These are phyloP conservation scores for Diplodia intermedia DNA, from an alignment of 2,329 filamentous ascomycete genomes.

Conservation along the genomic window DNA sequence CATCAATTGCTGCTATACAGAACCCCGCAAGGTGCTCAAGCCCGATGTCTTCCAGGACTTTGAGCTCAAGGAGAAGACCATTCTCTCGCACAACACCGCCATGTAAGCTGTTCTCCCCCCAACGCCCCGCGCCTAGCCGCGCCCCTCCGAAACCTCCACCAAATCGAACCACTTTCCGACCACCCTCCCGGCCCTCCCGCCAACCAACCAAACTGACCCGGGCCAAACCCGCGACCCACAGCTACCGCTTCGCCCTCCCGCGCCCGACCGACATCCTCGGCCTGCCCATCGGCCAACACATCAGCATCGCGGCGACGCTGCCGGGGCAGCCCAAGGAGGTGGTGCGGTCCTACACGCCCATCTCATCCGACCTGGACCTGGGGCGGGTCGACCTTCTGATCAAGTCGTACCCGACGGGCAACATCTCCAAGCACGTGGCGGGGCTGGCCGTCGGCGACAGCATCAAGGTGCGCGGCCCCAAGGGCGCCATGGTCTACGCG, in stretches of 20 bases:
- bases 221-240: slow-evolving; percentile 51
- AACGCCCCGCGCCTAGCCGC: neutral
- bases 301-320: slow-evolving; percentile 78
- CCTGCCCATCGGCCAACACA: slow-evolving; percentile 97
- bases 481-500: slow-evolving; percentile 96
- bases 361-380: slow-evolving; percentile 57
- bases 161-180: too few relatives aligned
- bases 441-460: slow-evolving; percentile 76
- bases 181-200: neutral
- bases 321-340: slow-evolving; percentile 52
- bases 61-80: slow-evolving; percentile 90
- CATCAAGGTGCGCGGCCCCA: slow-evolving; percentile 91
- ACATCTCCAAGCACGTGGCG: slow-evolving; percentile 94
- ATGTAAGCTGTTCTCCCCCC: slow-evolving; percentile 65
- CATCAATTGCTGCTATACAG: slow-evolving; percentile 52
- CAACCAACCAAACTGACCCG: neutral
- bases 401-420: slow-evolving; percentile 96
- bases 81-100: slow-evolving; percentile 97
- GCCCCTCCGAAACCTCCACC: too few relatives aligned
- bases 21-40: slow-evolving; percentile 82
- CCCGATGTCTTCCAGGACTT: slow-evolving; percentile 90
- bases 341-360: slow-evolving; percentile 52
- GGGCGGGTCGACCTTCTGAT: slow-evolving; percentile 96
- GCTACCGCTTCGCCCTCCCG: slow-evolving; percentile 92
- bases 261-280: slow-evolving; percentile 81